Percentiles rank a stretch among this genome's conserved stretches.
phyloP scores from a whole-genome alignment of 192 early-diverging fungal species.

The Coemansia sp. region DNA sequence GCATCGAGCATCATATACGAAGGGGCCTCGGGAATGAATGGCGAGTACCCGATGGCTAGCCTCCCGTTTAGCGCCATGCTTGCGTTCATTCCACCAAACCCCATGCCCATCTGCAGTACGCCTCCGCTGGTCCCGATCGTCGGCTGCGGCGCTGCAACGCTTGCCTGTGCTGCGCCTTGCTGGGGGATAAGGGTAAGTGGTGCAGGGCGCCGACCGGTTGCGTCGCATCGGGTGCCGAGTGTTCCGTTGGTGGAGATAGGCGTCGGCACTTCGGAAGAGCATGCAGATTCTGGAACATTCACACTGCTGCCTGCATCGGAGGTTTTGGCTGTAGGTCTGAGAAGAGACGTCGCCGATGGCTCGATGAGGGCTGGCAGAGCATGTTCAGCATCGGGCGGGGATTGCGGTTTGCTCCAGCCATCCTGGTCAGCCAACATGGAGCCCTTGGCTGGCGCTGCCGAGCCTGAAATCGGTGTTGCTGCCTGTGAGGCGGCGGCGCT shows the following conservation, averaged over 20 bases:
- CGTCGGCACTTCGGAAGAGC: not conserved
- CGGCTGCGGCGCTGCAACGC: not conserved
- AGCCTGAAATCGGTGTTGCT: constrained; percentile 24
- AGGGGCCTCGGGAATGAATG: constrained; percentile 40
- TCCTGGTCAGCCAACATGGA: not conserved
- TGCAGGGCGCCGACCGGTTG: constrained; percentile 29
- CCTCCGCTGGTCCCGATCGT: not conserved
- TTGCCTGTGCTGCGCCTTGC: constrained; percentile 1
- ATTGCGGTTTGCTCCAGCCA: not conserved
- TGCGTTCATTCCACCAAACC: constrained; percentile 7
- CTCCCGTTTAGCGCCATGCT: constrained; percentile 11
- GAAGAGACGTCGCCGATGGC: not conserved
- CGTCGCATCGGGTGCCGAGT: not conserved
- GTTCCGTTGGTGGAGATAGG: not conserved
- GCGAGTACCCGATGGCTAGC: constrained; percentile 17
- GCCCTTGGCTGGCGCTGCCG: constrained; percentile 9
- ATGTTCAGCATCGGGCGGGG: not conserved
- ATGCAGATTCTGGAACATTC: too few species aligned
- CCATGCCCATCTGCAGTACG: constrained; percentile 1
- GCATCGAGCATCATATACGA: constrained; percentile 51
- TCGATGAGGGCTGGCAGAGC: not conserved
- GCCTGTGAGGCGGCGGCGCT: constrained; percentile 24
- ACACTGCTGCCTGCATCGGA: not conserved
- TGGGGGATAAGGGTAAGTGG: constrained; percentile 28
- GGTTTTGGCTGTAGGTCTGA: not conserved